Evolutionary conservation across 805 yeast species (phyloP).

Genomic region (Saccharomyces eubayanus): DNA sequence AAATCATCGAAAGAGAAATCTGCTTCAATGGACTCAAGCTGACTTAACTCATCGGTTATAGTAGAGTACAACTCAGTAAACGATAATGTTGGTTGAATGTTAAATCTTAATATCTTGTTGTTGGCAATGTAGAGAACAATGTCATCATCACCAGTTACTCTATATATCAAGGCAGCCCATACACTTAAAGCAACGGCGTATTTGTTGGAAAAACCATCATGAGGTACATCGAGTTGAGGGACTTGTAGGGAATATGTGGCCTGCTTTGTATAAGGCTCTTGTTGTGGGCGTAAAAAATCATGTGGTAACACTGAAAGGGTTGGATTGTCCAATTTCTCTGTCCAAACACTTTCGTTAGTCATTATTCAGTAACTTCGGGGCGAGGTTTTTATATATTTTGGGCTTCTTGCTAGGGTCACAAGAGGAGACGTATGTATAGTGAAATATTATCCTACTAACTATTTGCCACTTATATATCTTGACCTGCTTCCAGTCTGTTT

Average conservation of each 20-base stretch:
- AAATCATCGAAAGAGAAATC: conserved; percentile 49
- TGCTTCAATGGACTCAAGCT: conserved; percentile 5
- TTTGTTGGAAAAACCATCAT: conserved; percentile 13
- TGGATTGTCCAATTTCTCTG: conserved; percentile 58
- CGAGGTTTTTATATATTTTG: background rate
- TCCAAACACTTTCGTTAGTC: conserved; percentile 40
- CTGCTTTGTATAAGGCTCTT: conserved; percentile 60
- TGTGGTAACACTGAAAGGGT: conserved; percentile 83
- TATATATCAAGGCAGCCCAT: conserved; percentile 60
- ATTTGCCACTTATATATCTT: background rate
- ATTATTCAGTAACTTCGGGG: background rate
- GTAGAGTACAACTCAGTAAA: conserved; percentile 44
- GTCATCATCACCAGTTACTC: conserved; percentile 92
- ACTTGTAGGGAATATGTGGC: conserved; percentile 32
- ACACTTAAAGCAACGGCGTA: conserved; percentile 55
- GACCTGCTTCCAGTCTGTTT: background rate
- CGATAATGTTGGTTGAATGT: conserved; percentile 44
- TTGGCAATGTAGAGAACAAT: conserved; percentile 56
- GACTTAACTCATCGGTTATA: conserved; percentile 35
- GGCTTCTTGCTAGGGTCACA: background rate
- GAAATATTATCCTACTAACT: background rate
- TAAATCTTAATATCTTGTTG: conserved; percentile 49
- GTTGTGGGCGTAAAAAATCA: conserved; percentile 73
- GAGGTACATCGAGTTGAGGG: conserved; percentile 27
- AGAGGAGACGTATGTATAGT: background rate